Conservation (phyloP, 306 rosid genomes). For the Astragalus membranaceus region DNA sequence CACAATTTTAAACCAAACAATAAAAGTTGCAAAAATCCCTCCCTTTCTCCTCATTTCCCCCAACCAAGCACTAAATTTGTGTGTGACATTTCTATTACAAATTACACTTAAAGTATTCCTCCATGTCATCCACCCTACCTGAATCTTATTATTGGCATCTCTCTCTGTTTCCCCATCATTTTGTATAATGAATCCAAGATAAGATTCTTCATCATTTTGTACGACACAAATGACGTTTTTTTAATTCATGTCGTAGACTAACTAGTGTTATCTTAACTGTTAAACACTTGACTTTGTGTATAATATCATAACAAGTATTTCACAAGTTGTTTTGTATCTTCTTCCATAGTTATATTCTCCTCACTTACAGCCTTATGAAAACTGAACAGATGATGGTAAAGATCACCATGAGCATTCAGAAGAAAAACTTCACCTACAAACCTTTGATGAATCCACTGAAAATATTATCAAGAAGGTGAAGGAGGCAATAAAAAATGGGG, state of each 20-base stretch:
- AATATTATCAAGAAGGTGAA: constrained; percentile 66
- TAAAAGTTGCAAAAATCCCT: background rate
- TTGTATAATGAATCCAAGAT: background rate
- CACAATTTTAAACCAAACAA: background rate
- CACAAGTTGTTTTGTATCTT: background rate
- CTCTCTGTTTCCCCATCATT: background rate
- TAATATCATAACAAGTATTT: background rate
- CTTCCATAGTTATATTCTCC: background rate
- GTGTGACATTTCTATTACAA: background rate
- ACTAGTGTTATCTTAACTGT: background rate
- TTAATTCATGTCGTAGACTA: background rate
- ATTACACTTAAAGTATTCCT: background rate
- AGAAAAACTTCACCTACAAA: constrained; percentile 43
- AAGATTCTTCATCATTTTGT: background rate
- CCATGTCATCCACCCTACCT: background rate
- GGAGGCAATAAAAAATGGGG: constrained; percentile 53
- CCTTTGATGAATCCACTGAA: constrained; percentile 68
- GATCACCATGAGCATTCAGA: constrained; percentile 57
- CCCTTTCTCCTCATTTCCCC: background rate
- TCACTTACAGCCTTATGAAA: constrained; percentile 17
- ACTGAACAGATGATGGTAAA: constrained; percentile 44
- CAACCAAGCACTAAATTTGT: background rate
- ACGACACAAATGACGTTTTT: background rate
- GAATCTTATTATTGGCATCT: background rate
- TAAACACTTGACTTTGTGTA: constrained; percentile 2